Conservation (phyloP, 2,329 filamentous ascomycete species). For the Fusarium sp. region DNA sequence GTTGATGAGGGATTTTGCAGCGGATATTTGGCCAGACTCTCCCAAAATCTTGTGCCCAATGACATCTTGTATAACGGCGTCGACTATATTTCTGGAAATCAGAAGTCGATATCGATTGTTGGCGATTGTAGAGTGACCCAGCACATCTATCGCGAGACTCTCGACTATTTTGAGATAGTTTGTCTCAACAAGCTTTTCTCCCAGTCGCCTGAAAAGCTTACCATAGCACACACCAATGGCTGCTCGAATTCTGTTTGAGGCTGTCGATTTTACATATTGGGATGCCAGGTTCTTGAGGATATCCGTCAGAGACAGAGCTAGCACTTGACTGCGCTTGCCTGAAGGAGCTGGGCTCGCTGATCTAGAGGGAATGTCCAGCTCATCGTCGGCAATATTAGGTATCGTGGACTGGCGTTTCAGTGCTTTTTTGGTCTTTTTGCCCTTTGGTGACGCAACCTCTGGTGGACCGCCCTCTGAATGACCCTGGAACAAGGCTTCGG, state of each 20-base stretch:
- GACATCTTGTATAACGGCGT: slow-evolving; percentile 84
- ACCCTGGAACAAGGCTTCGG: slow-evolving; percentile 82
- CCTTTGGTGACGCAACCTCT: slow-evolving; percentile 64
- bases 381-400: slow-evolving; percentile 71
- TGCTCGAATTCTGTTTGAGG: slow-evolving; percentile 81
- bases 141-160: slow-evolving; percentile 81
- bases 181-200: slow-evolving; percentile 82
- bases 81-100: slow-evolving; percentile 84
- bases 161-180: slow-evolving; percentile 85
- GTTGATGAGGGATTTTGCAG: slow-evolving; percentile 84
- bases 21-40: slow-evolving; percentile 87
- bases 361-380: slow-evolving; percentile 74
- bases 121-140: slow-evolving; percentile 78
- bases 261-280: slow-evolving; percentile 82
- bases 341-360: slow-evolving; percentile 77
- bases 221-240: slow-evolving; percentile 90
- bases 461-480: slow-evolving; percentile 63
- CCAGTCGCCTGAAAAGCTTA: slow-evolving; percentile 79
- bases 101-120: slow-evolving; percentile 90
- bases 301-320: slow-evolving; percentile 80
- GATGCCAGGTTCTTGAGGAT: slow-evolving; percentile 81
- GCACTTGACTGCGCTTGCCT: slow-evolving; percentile 74
- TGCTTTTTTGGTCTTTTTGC: slow-evolving; percentile 74
- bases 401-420: slow-evolving; percentile 69
- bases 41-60: slow-evolving; percentile 84